A percentile compares a stretch with the other conserved stretches of the same genome.
phyloP scores from a whole-genome alignment of 2,329 filamentous ascomycete species.

The Apiospora rasikravindrae region DNA sequence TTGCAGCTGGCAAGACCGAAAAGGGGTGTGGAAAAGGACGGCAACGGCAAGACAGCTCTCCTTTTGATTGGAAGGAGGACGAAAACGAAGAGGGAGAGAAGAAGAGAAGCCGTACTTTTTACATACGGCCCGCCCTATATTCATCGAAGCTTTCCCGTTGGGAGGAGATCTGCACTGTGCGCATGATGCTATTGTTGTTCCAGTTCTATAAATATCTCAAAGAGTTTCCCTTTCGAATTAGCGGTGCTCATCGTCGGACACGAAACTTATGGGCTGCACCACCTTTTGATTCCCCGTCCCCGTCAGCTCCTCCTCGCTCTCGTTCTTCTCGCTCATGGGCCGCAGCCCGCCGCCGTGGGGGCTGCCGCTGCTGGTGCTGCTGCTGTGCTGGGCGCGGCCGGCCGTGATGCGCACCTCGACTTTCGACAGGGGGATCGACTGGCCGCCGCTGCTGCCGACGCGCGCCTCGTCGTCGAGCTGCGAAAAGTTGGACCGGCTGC shows the following conservation, averaged over 20 bases:
- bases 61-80: background rate
- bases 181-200: background rate
- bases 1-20: background rate
- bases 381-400: background rate
- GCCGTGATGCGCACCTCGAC: conserved; percentile 17
- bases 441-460: background rate
- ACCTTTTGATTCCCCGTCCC: conserved; percentile 3
- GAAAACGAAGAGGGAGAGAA: background rate
- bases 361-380: background rate
- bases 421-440: background rate
- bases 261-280: conserved; percentile 17
- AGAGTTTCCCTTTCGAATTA: background rate
- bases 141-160: background rate
- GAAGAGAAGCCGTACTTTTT: too few relatives aligned
- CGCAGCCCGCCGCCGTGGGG: background rate
- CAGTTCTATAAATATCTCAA: background rate
- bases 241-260: conserved; percentile 1
- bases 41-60: background rate
- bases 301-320: conserved; percentile 22
- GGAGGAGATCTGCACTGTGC: conserved; percentile 6
- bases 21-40: background rate
- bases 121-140: background rate
- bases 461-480: conserved; percentile 19
- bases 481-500: conserved; percentile 8
- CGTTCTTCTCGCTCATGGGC: conserved; percentile 20